These are phyloP conservation scores for Colletotrichum sp. DNA, from an alignment of 2,329 filamentous ascomycete genomes.

Conservation along the genomic window DNA sequence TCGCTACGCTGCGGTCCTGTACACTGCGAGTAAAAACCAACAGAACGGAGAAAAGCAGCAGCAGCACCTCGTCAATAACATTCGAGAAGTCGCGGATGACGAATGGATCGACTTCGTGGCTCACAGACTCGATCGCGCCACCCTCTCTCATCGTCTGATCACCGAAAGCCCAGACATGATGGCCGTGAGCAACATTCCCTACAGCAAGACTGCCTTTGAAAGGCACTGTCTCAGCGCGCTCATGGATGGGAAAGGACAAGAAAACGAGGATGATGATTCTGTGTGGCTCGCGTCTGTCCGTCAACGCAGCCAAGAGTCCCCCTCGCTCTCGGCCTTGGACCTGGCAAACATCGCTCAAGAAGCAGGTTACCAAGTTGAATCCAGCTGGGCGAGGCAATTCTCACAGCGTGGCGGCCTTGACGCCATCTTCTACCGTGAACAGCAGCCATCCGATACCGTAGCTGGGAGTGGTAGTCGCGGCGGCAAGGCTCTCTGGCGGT, in stretches of 20 bases:
- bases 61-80: background rate
- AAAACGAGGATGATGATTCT: background rate
- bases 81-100: constrained; percentile 15
- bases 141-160: constrained; percentile 9
- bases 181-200: constrained; percentile 29
- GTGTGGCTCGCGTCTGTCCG: background rate
- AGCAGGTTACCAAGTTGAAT: constrained; percentile 51
- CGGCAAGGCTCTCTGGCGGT: background rate
- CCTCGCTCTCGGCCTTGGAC: constrained; percentile 21
- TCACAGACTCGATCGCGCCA: background rate
- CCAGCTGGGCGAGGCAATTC: constrained; percentile 47
- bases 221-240: background rate
- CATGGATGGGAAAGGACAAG: background rate
- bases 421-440: constrained; percentile 39
- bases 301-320: background rate
- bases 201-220: constrained; percentile 35
- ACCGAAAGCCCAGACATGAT: background rate
- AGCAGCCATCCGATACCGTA: constrained; percentile 5
- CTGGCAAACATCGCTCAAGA: constrained; percentile 27
- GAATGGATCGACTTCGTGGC: background rate
- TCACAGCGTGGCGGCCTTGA: constrained; percentile 29
- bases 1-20: constrained; percentile 31
- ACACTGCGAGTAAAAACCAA: background rate
- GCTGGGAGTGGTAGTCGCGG: background rate
- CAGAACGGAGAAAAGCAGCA: background rate